Base-by-base conservation (phyloP, 441 rosid species). In the Pelargonium exstipulatum region DNA sequence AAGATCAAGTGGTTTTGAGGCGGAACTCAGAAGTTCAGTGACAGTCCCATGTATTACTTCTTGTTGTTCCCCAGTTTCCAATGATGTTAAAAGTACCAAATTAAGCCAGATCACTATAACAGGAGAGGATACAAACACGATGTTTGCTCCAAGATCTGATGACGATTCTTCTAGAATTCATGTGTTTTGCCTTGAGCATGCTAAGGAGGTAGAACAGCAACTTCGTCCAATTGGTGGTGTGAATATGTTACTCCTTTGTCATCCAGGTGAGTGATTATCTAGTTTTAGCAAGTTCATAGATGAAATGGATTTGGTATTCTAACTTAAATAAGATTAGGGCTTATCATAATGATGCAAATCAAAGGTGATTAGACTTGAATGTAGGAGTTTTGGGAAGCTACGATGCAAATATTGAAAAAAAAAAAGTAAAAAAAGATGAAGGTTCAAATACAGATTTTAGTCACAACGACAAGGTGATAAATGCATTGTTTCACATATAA, bases 171-270 rank as follows among this genome's bases (percentile, higher is more conserved):
- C 89, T 73, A 88, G 86, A 58, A 60, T 88, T 84, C 97, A 95
- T 69, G 87, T 92, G 45, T 95, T 95, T 80, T 92, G 96, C 82
- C 97, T 95, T 72, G 91, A 95, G 87, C 98, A 95, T 80, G 99
- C 98, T 73, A 80, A 85, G 16, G 96, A 92, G 80, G 92, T 91
- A 65, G 96, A 92, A 72, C 85, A 95, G 77, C 91, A 80, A 78
- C 88, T 95, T 70, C 84, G 78, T 49, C 80, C 78, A 64, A 83
- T 89, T 17, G 96, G 99, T 66, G 98, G 98, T 49, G 94, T 82
- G 73, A 71, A 86, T 73, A 78, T 92, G 42, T 83, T 83, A 73
- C 94, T 92, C 70, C 81, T 95, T 65, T 92, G 98, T 76, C 98
- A 92, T 81, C 97, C 97, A 82, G 98, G 96, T 92, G 63, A 66